Conservation (phyloP, 1,284 basidiomycete species). For the Coniophora puteana region DNA sequence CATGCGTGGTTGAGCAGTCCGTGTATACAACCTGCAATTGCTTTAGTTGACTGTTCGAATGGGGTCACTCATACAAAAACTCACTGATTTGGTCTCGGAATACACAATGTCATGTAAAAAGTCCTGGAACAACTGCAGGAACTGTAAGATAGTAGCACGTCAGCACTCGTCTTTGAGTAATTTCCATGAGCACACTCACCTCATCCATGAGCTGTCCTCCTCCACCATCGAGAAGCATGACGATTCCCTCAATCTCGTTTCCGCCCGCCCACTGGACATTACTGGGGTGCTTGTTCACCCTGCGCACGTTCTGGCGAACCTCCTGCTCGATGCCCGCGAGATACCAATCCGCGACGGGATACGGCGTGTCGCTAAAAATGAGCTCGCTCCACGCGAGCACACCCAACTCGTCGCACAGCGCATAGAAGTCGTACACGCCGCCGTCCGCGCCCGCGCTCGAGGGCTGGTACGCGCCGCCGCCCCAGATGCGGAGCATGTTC, state of each 20-base stretch:
- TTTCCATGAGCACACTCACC: slow-evolving; percentile 20
- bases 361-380: slow-evolving; percentile 41
- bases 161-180: neutral
- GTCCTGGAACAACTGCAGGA: slow-evolving; percentile 33
- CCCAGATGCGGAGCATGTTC: slow-evolving; percentile 48
- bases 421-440: slow-evolving; percentile 37
- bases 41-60: neutral
- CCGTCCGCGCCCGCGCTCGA: slow-evolving; percentile 15
- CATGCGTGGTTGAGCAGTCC: slow-evolving; percentile 41
- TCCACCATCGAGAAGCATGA: slow-evolving; percentile 31
- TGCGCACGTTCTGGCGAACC: slow-evolving; percentile 37
- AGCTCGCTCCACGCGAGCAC: slow-evolving; percentile 45
- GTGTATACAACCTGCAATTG: slow-evolving; percentile 37
- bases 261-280: slow-evolving; percentile 42
- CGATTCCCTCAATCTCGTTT: slow-evolving; percentile 41
- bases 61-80: slow-evolving; percentile 2
- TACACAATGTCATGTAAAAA: slow-evolving; percentile 34
- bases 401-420: slow-evolving; percentile 41
- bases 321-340: slow-evolving; percentile 36
- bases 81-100: slow-evolving; percentile 32
- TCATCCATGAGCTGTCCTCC: slow-evolving; percentile 34
- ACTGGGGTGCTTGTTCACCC: slow-evolving; percentile 39
- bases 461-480: slow-evolving; percentile 30
- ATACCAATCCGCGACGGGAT: slow-evolving; percentile 35
- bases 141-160: slow-evolving; percentile 17